Conservation (phyloP, 1,284 basidiomycete genomes). For the Ceratobasidium sp. region DNA sequence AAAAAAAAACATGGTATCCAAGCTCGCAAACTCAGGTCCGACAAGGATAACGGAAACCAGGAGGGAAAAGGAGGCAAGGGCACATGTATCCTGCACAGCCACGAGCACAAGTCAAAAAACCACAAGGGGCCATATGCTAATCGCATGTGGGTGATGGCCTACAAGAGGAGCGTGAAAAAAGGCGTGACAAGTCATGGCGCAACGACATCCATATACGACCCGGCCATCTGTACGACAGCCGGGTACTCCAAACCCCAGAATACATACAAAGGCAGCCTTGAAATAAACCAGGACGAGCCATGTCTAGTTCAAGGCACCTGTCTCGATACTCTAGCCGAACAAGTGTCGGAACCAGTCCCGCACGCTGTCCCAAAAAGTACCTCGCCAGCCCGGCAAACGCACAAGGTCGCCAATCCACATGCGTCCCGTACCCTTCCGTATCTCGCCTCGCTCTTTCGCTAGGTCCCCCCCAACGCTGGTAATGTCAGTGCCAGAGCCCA, state of each 20-base stretch:
- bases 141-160: not conserved
- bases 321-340: slow-evolving; percentile 30
- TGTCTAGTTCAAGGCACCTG: slow-evolving; percentile 9
- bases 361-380: slow-evolving; percentile 47
- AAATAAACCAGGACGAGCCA: slow-evolving; percentile 2
- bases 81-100: slow-evolving; percentile 33
- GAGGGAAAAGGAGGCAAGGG: not conserved
- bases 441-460: slow-evolving; percentile 45
- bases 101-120: slow-evolving; percentile 5
- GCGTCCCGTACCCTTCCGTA: slow-evolving; percentile 46
- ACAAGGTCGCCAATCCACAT: slow-evolving; percentile 46
- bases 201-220: slow-evolving; percentile 38
- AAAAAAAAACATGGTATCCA: slow-evolving; percentile 37
- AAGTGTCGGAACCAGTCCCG: slow-evolving; percentile 47
- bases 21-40: slow-evolving; percentile 41
- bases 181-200: not conserved
- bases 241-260: not conserved
- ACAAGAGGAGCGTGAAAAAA: not conserved
- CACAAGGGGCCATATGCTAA: slow-evolving; percentile 11
- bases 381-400: slow-evolving; percentile 47
- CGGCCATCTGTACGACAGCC: not conserved
- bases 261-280: slow-evolving; percentile 14
- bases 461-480: not conserved
- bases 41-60: slow-evolving; percentile 29
- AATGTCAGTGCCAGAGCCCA: slow-evolving; percentile 9